A percentile compares a stretch with the other conserved stretches of the same genome.
Evolutionary conservation across 805 yeast genomes (phyloP).

Genomic region (Kuraishia hungarica): DNA sequence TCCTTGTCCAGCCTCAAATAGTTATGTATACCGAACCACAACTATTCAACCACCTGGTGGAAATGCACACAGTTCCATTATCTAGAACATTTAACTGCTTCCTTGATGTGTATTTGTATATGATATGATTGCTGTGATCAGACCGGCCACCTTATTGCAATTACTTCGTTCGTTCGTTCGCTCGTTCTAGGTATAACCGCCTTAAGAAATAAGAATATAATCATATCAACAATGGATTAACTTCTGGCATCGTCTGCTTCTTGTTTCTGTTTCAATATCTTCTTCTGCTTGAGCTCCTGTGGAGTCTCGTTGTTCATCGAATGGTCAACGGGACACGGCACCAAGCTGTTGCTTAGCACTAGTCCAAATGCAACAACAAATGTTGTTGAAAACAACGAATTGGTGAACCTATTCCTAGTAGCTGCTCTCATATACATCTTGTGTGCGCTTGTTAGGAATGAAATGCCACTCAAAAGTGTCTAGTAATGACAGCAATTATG

Average conservation of each 20-base stretch:
- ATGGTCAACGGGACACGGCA: constrained; percentile 38
- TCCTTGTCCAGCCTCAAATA: no score
- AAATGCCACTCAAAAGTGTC: not conserved
- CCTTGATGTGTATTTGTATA: no score
- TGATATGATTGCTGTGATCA: no score
- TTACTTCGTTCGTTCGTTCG: no score
- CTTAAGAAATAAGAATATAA: no score
- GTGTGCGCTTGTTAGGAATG: not conserved
- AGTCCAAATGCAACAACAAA: constrained; percentile 61
- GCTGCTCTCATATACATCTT: constrained; percentile 51
- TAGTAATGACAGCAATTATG: not conserved
- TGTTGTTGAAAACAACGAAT: constrained; percentile 63
- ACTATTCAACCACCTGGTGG: no score
- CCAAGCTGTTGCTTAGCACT: constrained; percentile 23
- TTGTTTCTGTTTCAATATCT: not conserved
- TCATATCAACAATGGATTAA: not conserved
- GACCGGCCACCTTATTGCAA: no score
- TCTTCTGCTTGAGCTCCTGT: not conserved
- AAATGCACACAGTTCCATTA: no score
- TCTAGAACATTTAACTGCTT: no score
- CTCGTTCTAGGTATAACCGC: no score
- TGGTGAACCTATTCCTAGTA: constrained; percentile 46
- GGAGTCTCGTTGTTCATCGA: constrained; percentile 26
- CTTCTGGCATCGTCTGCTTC: not conserved
- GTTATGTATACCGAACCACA: no score